Evolutionary conservation across 768 basidiomycete species (phyloP), one percentile per base, ranked within the genome.

Genomic region (Psilocybe tampanensis): DNA sequence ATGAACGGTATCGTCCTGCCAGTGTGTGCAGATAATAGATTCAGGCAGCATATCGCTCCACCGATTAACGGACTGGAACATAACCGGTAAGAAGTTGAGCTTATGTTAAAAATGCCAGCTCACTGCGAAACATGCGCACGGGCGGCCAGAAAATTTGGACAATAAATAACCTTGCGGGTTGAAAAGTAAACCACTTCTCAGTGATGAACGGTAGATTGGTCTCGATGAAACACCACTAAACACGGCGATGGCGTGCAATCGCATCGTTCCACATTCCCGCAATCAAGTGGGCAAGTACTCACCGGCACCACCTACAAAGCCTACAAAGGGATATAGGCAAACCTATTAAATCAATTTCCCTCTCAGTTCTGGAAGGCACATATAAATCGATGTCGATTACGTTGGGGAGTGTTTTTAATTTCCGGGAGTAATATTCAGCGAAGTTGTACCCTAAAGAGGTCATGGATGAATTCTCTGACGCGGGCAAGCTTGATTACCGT

Each of bases 381-480:
- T 49, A 52, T 48, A 22, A 26, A 33, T 36, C 15, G 21, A n/a
- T 33, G 44, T 48, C n/a, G 24, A 26, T 36, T 53, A 22, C 39
- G 34, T 32, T 32, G 19, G 21, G 33, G 43, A 18, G 43, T 17
- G 51, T 24, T 29, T 58, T 61, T 61, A 54, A 61, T 61, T 47
- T 58, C 56, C 60, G 56, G 43, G 56, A 42, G 55, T 36, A 21
- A n/a, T 15, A 19, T 54, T 58, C 55, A 23, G 26, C 18, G 42
- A 41, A 33, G 17, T 44, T 4, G 26, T 18, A 29, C 8, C 42
- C 5, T 17, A 33, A 4, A 32, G 26, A 23, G 26, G 24, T 29
- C 47, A n/a, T n/a, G n/a, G n/a, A n/a, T n/a, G n/a, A n/a, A n/a
- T n/a, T n/a, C n/a, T n/a, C n/a, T n/a, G n/a, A n/a, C n/a, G 29